A percentile compares a stretch with the other conserved stretches of the same genome.
Evolutionary conservation across 768 basidiomycete species (phyloP).

Genomic region (Fomitopsis serialis): DNA sequence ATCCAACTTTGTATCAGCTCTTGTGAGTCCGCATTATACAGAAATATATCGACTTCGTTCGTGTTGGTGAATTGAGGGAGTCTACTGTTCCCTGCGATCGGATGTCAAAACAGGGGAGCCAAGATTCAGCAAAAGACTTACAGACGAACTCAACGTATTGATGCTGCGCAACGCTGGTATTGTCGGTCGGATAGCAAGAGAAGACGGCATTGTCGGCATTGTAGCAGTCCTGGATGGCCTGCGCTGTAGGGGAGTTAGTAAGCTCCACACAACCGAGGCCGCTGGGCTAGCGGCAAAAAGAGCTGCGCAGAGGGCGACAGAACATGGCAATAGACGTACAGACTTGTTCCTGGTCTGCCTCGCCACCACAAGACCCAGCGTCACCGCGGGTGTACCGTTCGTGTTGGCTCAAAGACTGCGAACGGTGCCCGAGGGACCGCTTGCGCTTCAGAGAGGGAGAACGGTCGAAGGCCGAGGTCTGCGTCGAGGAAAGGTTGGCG

Average conservation of each 20-base stretch:
- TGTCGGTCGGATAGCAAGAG: slow-evolving; percentile 67
- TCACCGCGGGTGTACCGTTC: background rate
- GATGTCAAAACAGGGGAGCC: slow-evolving; percentile 12
- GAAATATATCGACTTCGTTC: slow-evolving; percentile 67
- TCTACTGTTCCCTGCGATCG: slow-evolving; percentile 63
- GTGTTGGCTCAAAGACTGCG: background rate
- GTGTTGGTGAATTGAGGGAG: slow-evolving; percentile 60
- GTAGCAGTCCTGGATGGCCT: slow-evolving; percentile 44
- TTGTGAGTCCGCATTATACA: slow-evolving; percentile 68
- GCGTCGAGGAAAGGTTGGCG: slow-evolving; percentile 40
- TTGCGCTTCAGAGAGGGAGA: slow-evolving; percentile 30
- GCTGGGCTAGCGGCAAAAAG: background rate
- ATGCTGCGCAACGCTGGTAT: slow-evolving; percentile 61
- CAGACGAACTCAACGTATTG: slow-evolving; percentile 77
- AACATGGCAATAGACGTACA: slow-evolving; percentile 8
- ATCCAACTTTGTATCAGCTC: slow-evolving; percentile 38
- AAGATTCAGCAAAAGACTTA: slow-evolving; percentile 36
- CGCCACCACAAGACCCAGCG: slow-evolving; percentile 1
- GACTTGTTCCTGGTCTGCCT: slow-evolving; percentile 15
- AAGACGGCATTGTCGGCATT: slow-evolving; percentile 64
- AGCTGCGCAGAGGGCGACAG: background rate
- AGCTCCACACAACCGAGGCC: background rate
- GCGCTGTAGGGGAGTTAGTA: slow-evolving; percentile 12
- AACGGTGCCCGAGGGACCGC: slow-evolving; percentile 8
- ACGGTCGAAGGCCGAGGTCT: slow-evolving; percentile 25